Base-by-base conservation (phyloP, 202 grass and related monocot genomes). In the Setaria viridis region DNA sequence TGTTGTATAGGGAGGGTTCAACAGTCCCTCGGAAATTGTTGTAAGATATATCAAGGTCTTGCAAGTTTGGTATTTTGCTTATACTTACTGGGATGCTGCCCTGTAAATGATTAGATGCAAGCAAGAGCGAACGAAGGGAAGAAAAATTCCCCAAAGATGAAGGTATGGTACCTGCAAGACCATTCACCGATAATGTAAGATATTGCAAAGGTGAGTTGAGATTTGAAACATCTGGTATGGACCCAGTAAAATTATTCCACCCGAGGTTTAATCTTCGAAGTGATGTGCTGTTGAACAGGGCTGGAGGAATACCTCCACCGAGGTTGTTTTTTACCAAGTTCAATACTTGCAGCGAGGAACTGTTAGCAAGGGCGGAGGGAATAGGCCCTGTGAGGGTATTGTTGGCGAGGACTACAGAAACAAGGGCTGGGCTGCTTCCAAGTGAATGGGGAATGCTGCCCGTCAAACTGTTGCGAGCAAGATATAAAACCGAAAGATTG, bases 131-230 rank as follows among this genome's bases (percentile, higher is more conserved):
- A 12, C 5, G 29, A 63, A 92, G 84, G 62, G 63, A 79, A 19
- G 86, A 92, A 32, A 86, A 67, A 13, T 92, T 86, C 15, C 90
- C 90, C 45, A 92, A 9, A 13, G 74, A 64, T 0, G 78, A 76
- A 35, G 86, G 86, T 33, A 92, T 85, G 41, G 41, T 57, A 21
- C 72, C 72, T 39, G 50, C 19, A 75, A 75, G 72, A 20, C 0
- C 1, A 39, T 75, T 75, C 32, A n/a, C 50, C 50, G 72, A 75
- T 9, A 56, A 16, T 2, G 5, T 7, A 11, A 90, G 78, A 68
- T 55, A n/a, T 19, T 34, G 54, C 33, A 90, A 67, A 0, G 81
- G 70, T 3, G 29, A 79, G 3, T 37, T 2, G 21, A 33, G 17
- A 15, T 53, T 63, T 48, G 82, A 58, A 39, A 70, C 14, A 69